Evolutionary conservation across 2,329 filamentous ascomycete species (phyloP), one percentile per base, ranked within the genome.

Genomic region (Colletotrichum endophyticum): DNA sequence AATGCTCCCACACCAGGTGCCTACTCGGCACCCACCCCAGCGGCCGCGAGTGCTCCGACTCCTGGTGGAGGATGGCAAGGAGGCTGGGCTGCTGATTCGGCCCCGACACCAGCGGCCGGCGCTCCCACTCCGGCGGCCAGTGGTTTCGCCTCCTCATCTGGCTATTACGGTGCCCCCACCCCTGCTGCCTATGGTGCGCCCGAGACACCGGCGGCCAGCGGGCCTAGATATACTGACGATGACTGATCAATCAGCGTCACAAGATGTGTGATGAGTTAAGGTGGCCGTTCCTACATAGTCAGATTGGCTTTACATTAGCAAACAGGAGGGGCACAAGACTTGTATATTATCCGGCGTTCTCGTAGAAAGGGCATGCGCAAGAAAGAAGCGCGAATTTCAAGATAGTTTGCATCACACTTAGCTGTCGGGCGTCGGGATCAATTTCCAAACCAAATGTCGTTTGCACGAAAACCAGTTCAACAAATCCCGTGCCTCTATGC

Each of bases 1-100:
- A 92, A 91, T 79, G 94, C 94, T 5, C 94, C 94, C 1, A 96
- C 94, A 0, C 94, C 94, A 0, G 94, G 93, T 4, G 93, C 91
- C 8, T 91, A 91, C 80, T 89, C 90, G n/a, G 92, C 92, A 5
- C 91, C 92, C 3, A 93, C 92, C 0, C 92, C 92, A 0, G 91
- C 88, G 19, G 89, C 89, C 13, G 81, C 89, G 77, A 91, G 89
- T 79, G 94, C 94, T 2, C 94, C 94, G 0, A 95, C 94, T 0
- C 94, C 93, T 3, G 93, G 92, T 8, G 92, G 89, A 7, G 90
- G 89, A 11, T 92, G 92, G 90, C 88, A 90, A 77, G 87, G 89
- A 28, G 89, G 90, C 28, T 92, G 90, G 90, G 89, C 89, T 49
- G 87, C 87, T 1, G 93, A 94, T 72, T 89, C 91, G 8, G 94